These are phyloP conservation scores for Adansonia gregorii DNA, from an alignment of 441 rosid species.

Conservation along the genomic window DNA sequence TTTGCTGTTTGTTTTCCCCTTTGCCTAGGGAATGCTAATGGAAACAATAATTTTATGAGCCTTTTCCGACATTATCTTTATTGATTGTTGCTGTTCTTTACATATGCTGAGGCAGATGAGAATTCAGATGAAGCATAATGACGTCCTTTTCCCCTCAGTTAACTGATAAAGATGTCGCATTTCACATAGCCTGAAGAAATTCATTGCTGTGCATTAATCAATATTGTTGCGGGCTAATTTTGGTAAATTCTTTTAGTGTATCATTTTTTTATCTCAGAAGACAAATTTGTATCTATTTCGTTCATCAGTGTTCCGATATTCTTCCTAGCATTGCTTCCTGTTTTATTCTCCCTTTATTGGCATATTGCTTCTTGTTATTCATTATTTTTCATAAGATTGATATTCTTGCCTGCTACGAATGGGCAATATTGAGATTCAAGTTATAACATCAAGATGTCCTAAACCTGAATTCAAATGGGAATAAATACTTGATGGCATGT, in stretches of 20 bases:
- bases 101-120: conserved; percentile 36
- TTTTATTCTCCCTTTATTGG: neutral
- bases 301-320: neutral
- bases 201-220: neutral
- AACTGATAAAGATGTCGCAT: neutral
- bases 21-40: neutral
- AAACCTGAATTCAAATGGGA: conserved; percentile 11
- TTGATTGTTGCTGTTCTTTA: conserved; percentile 18
- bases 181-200: conserved; percentile 10
- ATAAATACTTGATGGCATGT: neutral
- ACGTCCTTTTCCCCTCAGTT: neutral
- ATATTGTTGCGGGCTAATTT: conserved; percentile 18
- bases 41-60: neutral
- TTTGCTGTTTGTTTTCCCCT: neutral
- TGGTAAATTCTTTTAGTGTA: neutral
- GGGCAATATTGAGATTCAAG: neutral
- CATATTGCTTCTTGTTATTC: neutral
- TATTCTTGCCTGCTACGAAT: neutral
- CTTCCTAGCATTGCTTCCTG: neutral
- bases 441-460: neutral
- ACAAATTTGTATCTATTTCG: neutral
- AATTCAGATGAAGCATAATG: conserved; percentile 31
- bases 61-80: neutral
- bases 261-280: neutral
- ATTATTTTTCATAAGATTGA: neutral